Evolutionary conservation across 2,329 filamentous ascomycete species (phyloP), one percentile per base, ranked within the genome.

Genomic region (Keithomyces neogunnii): DNA sequence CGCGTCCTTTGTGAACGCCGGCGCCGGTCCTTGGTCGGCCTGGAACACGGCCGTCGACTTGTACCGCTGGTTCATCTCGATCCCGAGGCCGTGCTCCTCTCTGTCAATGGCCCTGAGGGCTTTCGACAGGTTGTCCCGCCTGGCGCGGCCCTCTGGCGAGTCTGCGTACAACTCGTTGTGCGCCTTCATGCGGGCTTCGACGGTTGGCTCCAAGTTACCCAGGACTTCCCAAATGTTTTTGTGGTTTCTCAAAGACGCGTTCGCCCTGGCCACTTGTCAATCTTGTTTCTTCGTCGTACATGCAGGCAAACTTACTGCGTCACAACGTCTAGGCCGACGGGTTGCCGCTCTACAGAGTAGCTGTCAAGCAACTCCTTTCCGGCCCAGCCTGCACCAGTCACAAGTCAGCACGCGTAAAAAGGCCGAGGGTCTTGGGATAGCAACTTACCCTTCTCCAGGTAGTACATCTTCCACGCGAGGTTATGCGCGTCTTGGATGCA

Each of bases 31-130:
- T 59, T 78, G 71, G 54, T 79, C 77, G 0, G 55, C 60, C 1
- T 66, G 56, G 54, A 74, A 75, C 3, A 81, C 61, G 2, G 72
- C 77, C 1, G 55, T 47, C 1, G 72, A 72, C 5, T 64, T 55
- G 56, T 84, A 84, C 3, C 65, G 66, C 59, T 84, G 81, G 56
- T 76, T 77, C 78, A 82, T 82, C 57, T 82, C 78, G 11, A 77
- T 67, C 1, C 80, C 81, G 11, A 84, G 66, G 3, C 69, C 78
- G 52, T 80, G 75, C 54, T 77, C 78, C 59, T 79, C 78, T 49
- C 70, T 69, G 2, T 66, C 59, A 1, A 73, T 75, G 8, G 64
- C 57, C 49, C 70, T 62, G 30, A 80, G 68, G 3, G 67, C 73
- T 2, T 63, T 55, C 36, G 67, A 69, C 19, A 80, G 65, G 1